Percentiles rank a stretch among this genome's conserved stretches.
phyloP scores from a whole-genome alignment of 2,329 filamentous ascomycete species.

The Rasamsonia emersonii region DNA sequence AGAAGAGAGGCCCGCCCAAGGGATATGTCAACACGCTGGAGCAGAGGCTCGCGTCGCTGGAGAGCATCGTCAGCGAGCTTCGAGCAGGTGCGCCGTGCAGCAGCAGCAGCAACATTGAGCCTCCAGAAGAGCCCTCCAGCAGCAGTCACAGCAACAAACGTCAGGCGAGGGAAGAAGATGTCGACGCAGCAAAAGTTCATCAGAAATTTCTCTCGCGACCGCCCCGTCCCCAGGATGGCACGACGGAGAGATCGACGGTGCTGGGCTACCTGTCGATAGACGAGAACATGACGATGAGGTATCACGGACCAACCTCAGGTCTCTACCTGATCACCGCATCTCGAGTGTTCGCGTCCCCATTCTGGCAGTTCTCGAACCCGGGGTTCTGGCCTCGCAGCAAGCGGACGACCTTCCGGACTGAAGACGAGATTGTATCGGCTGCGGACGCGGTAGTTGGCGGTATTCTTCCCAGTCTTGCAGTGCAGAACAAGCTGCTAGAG shows the following conservation, averaged over 20 bases:
- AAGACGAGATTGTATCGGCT: conserved; percentile 8
- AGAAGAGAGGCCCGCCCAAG: conserved; percentile 8
- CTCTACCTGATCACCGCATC: conserved; percentile 7
- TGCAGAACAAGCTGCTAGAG: conserved; percentile 9
- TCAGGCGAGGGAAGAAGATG: conserved; percentile 1
- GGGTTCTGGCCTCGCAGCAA: conserved; percentile 9
- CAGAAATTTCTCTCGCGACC: neutral
- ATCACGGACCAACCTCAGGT: conserved; percentile 8
- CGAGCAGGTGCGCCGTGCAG: conserved; percentile 1
- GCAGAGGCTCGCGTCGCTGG: conserved; percentile 6
- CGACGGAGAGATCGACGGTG: conserved; percentile 7
- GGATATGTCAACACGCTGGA: conserved; percentile 9
- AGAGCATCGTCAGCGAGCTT: conserved; percentile 5
- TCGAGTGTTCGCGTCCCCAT: conserved; percentile 8
- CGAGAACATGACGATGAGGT: conserved; percentile 10
- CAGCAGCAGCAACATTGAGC: conserved; percentile 2
- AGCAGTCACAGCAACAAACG: conserved; percentile 1
- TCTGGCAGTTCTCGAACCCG: conserved; percentile 9
- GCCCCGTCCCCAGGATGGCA: conserved; percentile 1
- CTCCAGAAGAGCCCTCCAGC: neutral
- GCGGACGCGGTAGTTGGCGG: conserved; percentile 8
- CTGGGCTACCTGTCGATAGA: conserved; percentile 8
- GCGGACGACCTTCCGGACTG: conserved; percentile 7
- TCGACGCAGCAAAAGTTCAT: neutral
- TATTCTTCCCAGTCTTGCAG: conserved; percentile 7